Evolutionary conservation across 1,284 basidiomycete genomes (phyloP).

Genomic region (Spongispora temasekensis): DNA sequence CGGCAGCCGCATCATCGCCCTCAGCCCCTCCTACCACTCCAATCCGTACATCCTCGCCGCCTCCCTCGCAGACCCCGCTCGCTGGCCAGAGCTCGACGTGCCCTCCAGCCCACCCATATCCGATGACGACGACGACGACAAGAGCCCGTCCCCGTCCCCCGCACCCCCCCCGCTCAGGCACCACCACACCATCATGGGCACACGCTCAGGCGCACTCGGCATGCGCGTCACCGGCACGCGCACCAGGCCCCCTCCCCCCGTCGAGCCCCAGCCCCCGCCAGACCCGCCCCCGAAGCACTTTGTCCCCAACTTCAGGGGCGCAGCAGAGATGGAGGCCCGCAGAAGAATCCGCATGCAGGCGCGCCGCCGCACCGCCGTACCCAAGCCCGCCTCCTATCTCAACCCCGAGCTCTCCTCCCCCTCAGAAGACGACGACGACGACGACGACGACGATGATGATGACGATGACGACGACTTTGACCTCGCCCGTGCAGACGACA

Average conservation of each 20-base stretch:
- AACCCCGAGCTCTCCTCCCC: conserved; percentile 58
- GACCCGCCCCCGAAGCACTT: conserved; percentile 57
- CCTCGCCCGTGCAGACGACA: conserved; percentile 48
- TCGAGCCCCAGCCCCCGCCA: conserved; percentile 42
- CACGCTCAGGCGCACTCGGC: conserved; percentile 60
- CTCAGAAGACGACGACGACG: conserved; percentile 48
- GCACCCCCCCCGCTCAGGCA: conserved; percentile 64
- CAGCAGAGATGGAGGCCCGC: conserved; percentile 76
- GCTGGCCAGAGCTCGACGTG: conserved; percentile 82
- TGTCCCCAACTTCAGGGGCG: conserved; percentile 72
- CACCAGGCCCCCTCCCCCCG: conserved; percentile 50
- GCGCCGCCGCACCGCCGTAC: conserved; percentile 41
- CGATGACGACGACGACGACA: conserved; percentile 67
- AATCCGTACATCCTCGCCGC: conserved; percentile 84
- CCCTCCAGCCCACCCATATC: conserved; percentile 68
- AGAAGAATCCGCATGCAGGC: conserved; percentile 62
- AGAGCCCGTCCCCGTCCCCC: conserved; percentile 45
- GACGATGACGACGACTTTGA: conserved; percentile 52
- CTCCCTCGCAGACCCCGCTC: conserved; percentile 71
- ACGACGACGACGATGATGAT: conserved; percentile 39
- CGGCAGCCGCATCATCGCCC: conserved; percentile 76
- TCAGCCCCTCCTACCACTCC: conserved; percentile 68
- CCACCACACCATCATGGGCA: conserved; percentile 84
- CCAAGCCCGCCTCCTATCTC: conserved; percentile 36
- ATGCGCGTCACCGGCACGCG: conserved; percentile 67